Conservation (phyloP, 805 yeast species). For the Pichia pseudocactophila region DNA sequence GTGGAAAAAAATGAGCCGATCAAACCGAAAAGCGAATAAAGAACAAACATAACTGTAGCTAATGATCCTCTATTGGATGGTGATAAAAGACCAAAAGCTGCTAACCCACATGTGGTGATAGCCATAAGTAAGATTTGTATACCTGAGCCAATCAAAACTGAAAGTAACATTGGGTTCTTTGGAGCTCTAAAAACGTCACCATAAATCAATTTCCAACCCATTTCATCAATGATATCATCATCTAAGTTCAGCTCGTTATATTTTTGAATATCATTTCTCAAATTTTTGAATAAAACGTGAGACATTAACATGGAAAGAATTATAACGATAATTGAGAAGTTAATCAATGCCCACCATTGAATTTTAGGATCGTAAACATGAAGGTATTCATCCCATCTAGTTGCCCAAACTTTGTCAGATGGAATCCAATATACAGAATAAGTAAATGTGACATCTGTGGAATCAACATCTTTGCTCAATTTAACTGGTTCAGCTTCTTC, state of each 20-base stretch:
- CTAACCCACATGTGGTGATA: constrained; percentile 64
- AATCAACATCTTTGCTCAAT: constrained; percentile 37
- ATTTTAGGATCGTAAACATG: constrained; percentile 87
- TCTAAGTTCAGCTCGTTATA: constrained; percentile 86
- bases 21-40: constrained; percentile 73
- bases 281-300: constrained; percentile 68
- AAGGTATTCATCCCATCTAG: constrained; percentile 96
- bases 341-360: constrained; percentile 91
- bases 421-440: constrained; percentile 70
- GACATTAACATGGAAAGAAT: constrained; percentile 70
- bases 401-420: constrained; percentile 84
- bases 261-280: constrained; percentile 75
- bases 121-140: constrained; percentile 74
- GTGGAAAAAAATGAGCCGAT: constrained; percentile 87
- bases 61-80: constrained; percentile 94
- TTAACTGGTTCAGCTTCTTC: constrained; percentile 33
- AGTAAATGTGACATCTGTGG: constrained; percentile 62
- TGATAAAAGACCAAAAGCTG: constrained; percentile 80
- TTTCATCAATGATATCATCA: constrained; percentile 81
- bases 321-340: constrained; percentile 74
- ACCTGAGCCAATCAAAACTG: constrained; percentile 85
- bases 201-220: constrained; percentile 94
- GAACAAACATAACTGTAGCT: constrained; percentile 78
- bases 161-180: constrained; percentile 53
- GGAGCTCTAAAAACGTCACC: constrained; percentile 95